Conservation (phyloP, 2,329 filamentous ascomycete genomes). For the Diaporthe amygdali region DNA sequence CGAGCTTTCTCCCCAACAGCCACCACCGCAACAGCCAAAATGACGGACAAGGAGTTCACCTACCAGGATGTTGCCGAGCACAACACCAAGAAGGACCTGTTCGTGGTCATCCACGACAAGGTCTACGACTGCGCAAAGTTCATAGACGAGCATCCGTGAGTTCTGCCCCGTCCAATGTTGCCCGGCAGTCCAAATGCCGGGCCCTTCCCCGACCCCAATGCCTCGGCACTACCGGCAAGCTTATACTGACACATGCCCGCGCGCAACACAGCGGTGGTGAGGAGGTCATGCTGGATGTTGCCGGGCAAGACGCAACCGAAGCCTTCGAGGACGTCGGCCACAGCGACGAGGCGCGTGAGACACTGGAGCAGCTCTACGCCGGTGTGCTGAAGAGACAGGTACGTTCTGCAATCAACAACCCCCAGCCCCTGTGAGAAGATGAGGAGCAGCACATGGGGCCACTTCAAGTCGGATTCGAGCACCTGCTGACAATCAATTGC, state of each 20-base stretch:
- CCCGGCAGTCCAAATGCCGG: conserved; percentile 4
- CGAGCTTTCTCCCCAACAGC: conserved; percentile 1
- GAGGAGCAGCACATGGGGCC: background rate
- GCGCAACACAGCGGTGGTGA: conserved; percentile 79
- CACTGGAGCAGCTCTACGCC: conserved; percentile 77
- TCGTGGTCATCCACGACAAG: conserved; percentile 92
- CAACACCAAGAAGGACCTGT: conserved; percentile 93
- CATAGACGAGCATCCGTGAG: conserved; percentile 93
- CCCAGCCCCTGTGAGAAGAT: background rate
- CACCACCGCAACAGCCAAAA: conserved; percentile 35
- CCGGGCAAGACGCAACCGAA: conserved; percentile 93
- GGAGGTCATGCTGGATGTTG: conserved; percentile 96
- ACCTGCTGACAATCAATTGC: background rate
- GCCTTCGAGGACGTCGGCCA: conserved; percentile 99
- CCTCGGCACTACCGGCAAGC: conserved; percentile 1
- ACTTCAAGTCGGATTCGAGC: background rate
- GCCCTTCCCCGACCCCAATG: background rate
- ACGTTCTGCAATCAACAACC: conserved; percentile 40
- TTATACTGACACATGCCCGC: conserved; percentile 32
- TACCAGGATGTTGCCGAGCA: conserved; percentile 83
- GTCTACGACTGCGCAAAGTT: conserved; percentile 91
- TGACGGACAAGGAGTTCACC: conserved; percentile 64
- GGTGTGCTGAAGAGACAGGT: conserved; percentile 83
- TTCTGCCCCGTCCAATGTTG: conserved; percentile 32
- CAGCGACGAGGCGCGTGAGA: conserved; percentile 97